These are phyloP conservation scores for Physcomitrellopsis africana DNA, from an alignment of 225 moss, liverwort and hornwort genomes.

Conservation along the genomic window DNA sequence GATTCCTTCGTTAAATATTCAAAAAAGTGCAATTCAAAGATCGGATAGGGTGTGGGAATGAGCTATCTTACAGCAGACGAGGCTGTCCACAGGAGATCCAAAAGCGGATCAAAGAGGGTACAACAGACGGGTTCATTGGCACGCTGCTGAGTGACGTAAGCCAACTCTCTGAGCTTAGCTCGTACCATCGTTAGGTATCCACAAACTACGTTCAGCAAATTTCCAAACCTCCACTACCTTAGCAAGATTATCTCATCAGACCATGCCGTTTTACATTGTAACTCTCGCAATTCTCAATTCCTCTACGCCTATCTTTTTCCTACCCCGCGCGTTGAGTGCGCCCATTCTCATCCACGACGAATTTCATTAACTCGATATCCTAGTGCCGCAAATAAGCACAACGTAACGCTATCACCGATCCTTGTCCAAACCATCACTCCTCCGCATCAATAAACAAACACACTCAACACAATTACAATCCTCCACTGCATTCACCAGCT, in stretches of 20 bases:
- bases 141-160: constrained; percentile 64
- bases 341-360: constrained; percentile 13
- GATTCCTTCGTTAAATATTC: background rate
- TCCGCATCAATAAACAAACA: background rate
- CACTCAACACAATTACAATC: constrained; percentile 2
- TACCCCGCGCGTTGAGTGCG: constrained; percentile 11
- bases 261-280: constrained; percentile 24
- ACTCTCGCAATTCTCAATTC: constrained; percentile 19
- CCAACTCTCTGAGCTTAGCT: constrained; percentile 60
- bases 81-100: constrained; percentile 70
- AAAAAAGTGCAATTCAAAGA: constrained; percentile 19
- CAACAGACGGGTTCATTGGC: constrained; percentile 54
- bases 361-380: constrained; percentile 28
- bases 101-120: constrained; percentile 63
- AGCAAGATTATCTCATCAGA: constrained; percentile 22
- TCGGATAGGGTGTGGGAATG: background rate
- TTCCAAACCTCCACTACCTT: constrained; percentile 26
- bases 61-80: constrained; percentile 53
- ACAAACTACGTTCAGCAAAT: background rate
- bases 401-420: constrained; percentile 24
- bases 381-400: constrained; percentile 7
- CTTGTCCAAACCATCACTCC: constrained; percentile 11
- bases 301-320: background rate
- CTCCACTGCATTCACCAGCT: background rate
- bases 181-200: constrained; percentile 50